Conservation (phyloP, 371 early-diverging fungal species). For the Nematocida homosporus region DNA sequence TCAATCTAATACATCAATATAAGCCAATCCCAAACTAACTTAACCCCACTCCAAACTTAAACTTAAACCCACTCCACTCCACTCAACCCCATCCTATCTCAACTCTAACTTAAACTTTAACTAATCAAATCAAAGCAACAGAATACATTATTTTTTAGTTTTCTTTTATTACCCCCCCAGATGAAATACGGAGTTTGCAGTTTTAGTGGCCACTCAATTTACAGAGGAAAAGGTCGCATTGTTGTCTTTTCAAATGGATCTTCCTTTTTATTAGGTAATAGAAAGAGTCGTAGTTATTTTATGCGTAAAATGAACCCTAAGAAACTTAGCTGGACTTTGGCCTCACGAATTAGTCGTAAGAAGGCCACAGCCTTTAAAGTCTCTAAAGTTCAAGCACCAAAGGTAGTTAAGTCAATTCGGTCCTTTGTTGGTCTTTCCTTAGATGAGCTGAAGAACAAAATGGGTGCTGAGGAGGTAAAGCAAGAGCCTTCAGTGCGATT, state of each 20-base stretch:
- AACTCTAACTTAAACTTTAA: neutral
- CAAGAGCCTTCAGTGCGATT: slow-evolving; percentile 2
- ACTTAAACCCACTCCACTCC: neutral
- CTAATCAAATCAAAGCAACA: neutral
- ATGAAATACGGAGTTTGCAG: slow-evolving; percentile 56
- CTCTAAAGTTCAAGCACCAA: slow-evolving; percentile 35
- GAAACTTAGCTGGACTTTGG: slow-evolving; percentile 47
- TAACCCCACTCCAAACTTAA: too few species aligned
- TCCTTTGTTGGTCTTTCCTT: slow-evolving; percentile 54
- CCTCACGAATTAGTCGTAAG: slow-evolving; percentile 48
- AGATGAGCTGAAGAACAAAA: slow-evolving; percentile 52
- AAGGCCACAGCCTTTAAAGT: slow-evolving; percentile 52
- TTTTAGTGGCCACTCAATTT: slow-evolving; percentile 54
- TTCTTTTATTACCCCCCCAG: slow-evolving; percentile 47
- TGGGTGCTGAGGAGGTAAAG: neutral
- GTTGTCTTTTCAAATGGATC: slow-evolving; percentile 43
- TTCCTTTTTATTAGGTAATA: slow-evolving; percentile 34
- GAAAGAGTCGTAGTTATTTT: slow-evolving; percentile 47
- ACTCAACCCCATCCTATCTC: neutral
- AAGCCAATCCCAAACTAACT: too few species aligned
- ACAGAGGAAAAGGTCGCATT: slow-evolving; percentile 55
- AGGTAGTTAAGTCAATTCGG: slow-evolving; percentile 46
- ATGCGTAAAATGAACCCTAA: slow-evolving; percentile 53
- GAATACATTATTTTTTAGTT: slow-evolving; percentile 37
- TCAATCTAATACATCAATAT: too few species aligned